Conservation (phyloP, 805 yeast species). For the Metschnikowia dekortorum region DNA sequence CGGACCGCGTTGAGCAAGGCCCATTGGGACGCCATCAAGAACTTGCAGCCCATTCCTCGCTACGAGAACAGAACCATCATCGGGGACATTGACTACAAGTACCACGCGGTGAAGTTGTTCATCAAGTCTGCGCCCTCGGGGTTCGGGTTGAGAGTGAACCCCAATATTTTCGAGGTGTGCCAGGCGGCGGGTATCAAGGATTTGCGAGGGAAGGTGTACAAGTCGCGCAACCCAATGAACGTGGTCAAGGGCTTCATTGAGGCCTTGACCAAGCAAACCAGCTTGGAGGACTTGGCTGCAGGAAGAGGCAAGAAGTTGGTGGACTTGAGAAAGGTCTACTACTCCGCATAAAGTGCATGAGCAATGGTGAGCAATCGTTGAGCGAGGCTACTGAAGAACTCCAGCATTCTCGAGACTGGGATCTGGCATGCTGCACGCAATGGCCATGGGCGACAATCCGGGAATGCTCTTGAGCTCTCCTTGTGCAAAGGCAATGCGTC, state of each 20-base stretch:
- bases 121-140: conserved; percentile 90
- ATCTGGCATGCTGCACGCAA: too few relatives aligned
- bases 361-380: too few relatives aligned
- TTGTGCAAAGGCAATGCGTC: too few relatives aligned
- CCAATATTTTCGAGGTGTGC: conserved; percentile 84
- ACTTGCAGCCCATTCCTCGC: conserved; percentile 75
- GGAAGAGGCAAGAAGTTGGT: conserved; percentile 93
- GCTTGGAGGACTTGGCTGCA: conserved; percentile 82
- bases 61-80: conserved; percentile 88
- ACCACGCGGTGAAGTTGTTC: conserved; percentile 79
- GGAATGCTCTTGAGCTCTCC: too few relatives aligned
- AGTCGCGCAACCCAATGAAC: conserved; percentile 92
- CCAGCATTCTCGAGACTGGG: too few relatives aligned
- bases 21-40: conserved; percentile 90
- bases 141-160: conserved; percentile 88
- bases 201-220: conserved; percentile 83
- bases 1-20: conserved; percentile 76
- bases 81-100: conserved; percentile 78
- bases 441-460: too few relatives aligned
- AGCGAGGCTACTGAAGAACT: too few relatives aligned
- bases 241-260: conserved; percentile 86
- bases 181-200: conserved; percentile 93
- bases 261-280: conserved; percentile 74
- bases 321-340: conserved; percentile 87
- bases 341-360: conserved; percentile 41